A percentile compares a stretch with the other conserved stretches of the same genome.
Conservation (phyloP, 1,284 basidiomycete species). For the Schizophyllum amplum region DNA sequence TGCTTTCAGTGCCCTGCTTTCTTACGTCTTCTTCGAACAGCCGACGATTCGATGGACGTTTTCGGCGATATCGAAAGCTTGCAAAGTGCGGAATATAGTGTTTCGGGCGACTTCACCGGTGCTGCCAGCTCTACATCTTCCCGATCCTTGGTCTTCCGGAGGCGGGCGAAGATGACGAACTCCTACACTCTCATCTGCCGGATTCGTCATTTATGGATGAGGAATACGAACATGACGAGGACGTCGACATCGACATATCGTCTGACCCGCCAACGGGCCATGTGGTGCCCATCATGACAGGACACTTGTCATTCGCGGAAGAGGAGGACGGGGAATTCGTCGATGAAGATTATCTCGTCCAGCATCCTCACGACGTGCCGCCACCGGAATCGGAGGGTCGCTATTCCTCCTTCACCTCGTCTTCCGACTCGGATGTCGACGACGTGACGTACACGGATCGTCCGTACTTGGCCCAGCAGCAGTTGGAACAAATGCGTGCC, state of each 20-base stretch:
- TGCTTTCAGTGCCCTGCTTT: too few species aligned
- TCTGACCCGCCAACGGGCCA: conserved; percentile 26
- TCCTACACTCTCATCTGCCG: not conserved
- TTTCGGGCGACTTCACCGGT: not conserved
- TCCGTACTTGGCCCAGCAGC: not conserved
- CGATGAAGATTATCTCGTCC: not conserved
- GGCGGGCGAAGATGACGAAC: not conserved
- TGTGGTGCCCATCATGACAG: conserved; percentile 39
- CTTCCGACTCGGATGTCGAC: not conserved
- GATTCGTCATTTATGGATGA: conserved; percentile 1
- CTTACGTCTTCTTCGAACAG: too few species aligned
- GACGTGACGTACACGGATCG: not conserved
- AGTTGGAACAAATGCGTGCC: not conserved
- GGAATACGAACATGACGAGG: conserved; percentile 13
- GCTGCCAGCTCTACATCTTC: not conserved
- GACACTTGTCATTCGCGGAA: conserved; percentile 5
- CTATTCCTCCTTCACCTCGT: not conserved
- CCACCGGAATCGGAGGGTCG: not conserved
- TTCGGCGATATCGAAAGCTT: not conserved
- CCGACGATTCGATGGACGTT: conserved; percentile 20
- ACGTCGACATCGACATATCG: conserved; percentile 1
- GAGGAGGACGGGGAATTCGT: not conserved
- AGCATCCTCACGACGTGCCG: too few species aligned
- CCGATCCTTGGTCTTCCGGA: not conserved
- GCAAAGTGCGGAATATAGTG: not conserved